phyloP scores from a whole-genome alignment of 2,329 filamentous ascomycete species.

The Botrytis aclada region DNA sequence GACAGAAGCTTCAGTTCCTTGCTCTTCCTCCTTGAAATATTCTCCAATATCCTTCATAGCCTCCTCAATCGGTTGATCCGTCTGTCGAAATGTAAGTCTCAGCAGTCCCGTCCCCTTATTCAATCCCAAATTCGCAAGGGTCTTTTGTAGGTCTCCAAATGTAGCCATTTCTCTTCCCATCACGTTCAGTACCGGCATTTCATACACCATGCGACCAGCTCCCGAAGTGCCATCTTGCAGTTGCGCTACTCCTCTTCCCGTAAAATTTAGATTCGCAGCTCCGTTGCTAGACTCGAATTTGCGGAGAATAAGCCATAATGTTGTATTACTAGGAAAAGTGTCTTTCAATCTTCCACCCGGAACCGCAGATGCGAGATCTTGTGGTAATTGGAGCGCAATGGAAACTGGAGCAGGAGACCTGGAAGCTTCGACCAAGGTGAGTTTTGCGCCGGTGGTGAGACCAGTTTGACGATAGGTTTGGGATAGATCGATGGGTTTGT shows the following conservation, averaged over 20 bases:
- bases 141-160: slow-evolving; percentile 84
- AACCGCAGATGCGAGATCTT: slow-evolving; percentile 61
- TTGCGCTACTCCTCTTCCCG: slow-evolving; percentile 72
- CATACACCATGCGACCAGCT: slow-evolving; percentile 78
- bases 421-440: slow-evolving; percentile 85
- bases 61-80: slow-evolving; percentile 75
- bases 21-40: slow-evolving; percentile 56
- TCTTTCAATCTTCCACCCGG: slow-evolving; percentile 69
- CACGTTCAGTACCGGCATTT: slow-evolving; percentile 79
- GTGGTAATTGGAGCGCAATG: slow-evolving; percentile 82
- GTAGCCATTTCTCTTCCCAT: slow-evolving; percentile 75
- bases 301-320: slow-evolving; percentile 84
- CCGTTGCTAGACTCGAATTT: slow-evolving; percentile 74
- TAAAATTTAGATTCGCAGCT: slow-evolving; percentile 70
- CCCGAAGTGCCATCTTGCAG: slow-evolving; percentile 50
- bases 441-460: slow-evolving; percentile 79
- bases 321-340: slow-evolving; percentile 84
- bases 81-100: slow-evolving; percentile 71
- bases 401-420: slow-evolving; percentile 82
- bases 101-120: slow-evolving; percentile 80
- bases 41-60: slow-evolving; percentile 78
- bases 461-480: slow-evolving; percentile 80
- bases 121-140: slow-evolving; percentile 79
- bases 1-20: slow-evolving; percentile 12
- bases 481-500: slow-evolving; percentile 82